Conservation (phyloP, 768 basidiomycete genomes). For the Tylopilus intermedius region DNA sequence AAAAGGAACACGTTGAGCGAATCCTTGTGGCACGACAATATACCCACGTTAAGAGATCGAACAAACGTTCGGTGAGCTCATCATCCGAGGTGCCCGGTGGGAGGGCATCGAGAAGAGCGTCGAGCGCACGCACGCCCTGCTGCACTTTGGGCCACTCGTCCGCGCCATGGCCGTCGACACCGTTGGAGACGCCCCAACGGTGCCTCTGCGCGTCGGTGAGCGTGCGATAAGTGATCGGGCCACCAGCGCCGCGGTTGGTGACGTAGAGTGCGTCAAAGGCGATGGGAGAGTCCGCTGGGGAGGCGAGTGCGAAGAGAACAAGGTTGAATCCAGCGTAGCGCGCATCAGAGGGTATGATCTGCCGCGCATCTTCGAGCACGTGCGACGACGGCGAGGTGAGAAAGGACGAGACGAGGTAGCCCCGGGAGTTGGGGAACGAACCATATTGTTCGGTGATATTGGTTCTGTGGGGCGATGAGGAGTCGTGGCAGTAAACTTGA, state of each 20-base stretch:
- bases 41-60: constrained; percentile 68
- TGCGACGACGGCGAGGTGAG: constrained; percentile 46
- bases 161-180: constrained; percentile 58
- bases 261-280: constrained; percentile 52
- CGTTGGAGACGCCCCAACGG: constrained; percentile 69
- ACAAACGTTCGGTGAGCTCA: constrained; percentile 53
- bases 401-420: constrained; percentile 62
- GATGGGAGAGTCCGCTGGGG: constrained; percentile 27
- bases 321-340: constrained; percentile 80
- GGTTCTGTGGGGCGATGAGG: constrained; percentile 45
- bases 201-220: constrained; percentile 46
- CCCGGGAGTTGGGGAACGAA: constrained; percentile 56
- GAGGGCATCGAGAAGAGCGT: constrained; percentile 36
- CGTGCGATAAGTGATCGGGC: constrained; percentile 47
- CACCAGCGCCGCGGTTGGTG: constrained; percentile 71
- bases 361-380: constrained; percentile 44
- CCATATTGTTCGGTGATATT: constrained; percentile 73
- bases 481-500: not conserved
- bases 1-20: constrained; percentile 2
- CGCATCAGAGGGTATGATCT: constrained; percentile 43
- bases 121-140: constrained; percentile 49
- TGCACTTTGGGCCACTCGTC: constrained; percentile 72
- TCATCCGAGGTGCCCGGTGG: constrained; percentile 41
- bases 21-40: constrained; percentile 1
- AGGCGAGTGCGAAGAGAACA: constrained; percentile 51